Evolutionary conservation across 495 filamentous ascomycete species (phyloP), one percentile per base, ranked within the genome.

Genomic region (Talaromyces adpressus): DNA sequence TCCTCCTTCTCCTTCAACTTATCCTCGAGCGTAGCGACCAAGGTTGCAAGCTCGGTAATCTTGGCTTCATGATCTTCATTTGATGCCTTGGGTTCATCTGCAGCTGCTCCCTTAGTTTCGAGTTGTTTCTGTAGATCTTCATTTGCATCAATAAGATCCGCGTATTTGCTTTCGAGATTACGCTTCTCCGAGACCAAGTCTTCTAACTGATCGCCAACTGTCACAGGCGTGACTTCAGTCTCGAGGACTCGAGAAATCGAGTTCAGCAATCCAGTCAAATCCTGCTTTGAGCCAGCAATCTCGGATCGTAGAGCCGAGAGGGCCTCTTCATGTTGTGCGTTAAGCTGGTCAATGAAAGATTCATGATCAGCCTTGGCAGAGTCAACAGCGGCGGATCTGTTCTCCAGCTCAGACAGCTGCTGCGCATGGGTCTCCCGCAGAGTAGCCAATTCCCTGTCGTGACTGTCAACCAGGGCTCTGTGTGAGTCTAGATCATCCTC

Each of bases 1-100:
- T 86, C 81, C n/a, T 86, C 80, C 68, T 92, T 80, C 66, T 93
- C 87, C 57, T 87, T 85, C 59, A 85, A 70, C 58, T 90, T 84
- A 16, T 83, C 82, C 64, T 82, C 81, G 52, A 86, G 77, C 23
- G 82, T 81, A 16, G 84, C 76, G 63, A 81, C 79, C 74, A 87
- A 80, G 45, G 76, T 67, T 64, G 79, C 74, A 67, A 83, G 77
- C 67, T 81, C 79, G 41, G 77, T 78, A 9, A 81, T 75, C 74
- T 79, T 81, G 65, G 70, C 67, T 27, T 80, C 77, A 65, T 79
- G 75, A 39, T 65, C 64, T 66, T 75, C 69, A 53, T 69, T 71
- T 39, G 77, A 63, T 53, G 77, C 74, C 6, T 77, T 73, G 16
- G 80, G 12, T 14, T 71, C 71, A 16, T 66, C 65, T 12, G 62